Evolutionary conservation across 352 stramenopile genomes (phyloP), one percentile per base, ranked within the genome.

Genomic region (Globisporangium spinosum): DNA sequence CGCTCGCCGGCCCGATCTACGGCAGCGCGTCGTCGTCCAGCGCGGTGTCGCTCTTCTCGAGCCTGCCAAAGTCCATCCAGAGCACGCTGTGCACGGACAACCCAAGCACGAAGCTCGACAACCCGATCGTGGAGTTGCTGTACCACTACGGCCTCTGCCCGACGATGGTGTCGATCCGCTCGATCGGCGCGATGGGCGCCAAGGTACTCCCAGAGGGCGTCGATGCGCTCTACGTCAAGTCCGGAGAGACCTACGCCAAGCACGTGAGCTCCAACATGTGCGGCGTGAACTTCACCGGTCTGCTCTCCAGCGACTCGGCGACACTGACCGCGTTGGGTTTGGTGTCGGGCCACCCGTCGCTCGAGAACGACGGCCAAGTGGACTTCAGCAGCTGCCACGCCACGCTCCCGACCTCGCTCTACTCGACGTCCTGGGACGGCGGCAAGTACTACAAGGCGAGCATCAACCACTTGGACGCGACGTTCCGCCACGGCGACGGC

Each of bases 391-490:
- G 67, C 47, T 82, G 76, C 68, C 57, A 29, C 20, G 73, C 43
- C 0, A 49, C 51, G n/a, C 25, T 71, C 20, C 32, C 45, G 0
- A 23, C 29, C 1, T 55, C 54, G 10, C 60, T 47, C 20, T 76
- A 69, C 59, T 62, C 32, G 40, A 64, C 51, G 9, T 68, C 57
- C 23, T 76, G 64, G 51, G 63, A 67, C 32, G 62, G 53, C 27
- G 65, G 64, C 32, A 60, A 57, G n/a, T 74, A 71, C 59, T 82
- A 82, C 62, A 58, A 67, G 13, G 70, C 76, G 22, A 57, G 45
- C 9, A 65, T 82, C 43, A 82, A 82, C 58, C 76, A 82, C 59
- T 57, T 65, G 6, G 76, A 82, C 47, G 62, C 64, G 7, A 60
- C 64, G 40, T 72, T 79, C 60, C 65, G 63, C 20, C 67, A 77